Base-by-base conservation (phyloP, 495 filamentous ascomycete genomes). In the Mycothermus thermophilus region DNA sequence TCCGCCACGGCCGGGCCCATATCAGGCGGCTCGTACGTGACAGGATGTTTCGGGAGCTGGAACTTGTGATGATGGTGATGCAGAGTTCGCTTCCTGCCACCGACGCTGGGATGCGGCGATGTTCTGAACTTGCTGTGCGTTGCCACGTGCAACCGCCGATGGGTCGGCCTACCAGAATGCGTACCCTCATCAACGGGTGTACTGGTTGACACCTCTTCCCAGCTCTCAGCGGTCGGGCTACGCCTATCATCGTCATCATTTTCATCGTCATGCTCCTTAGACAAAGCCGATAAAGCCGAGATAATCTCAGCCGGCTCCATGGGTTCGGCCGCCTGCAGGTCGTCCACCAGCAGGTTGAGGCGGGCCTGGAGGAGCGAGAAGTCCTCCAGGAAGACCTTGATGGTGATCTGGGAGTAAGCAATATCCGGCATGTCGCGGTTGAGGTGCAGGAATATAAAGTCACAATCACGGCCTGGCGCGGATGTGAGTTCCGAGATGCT, bases 381-480 rank as follows among this genome's bases (percentile, higher is more conserved):
- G 8, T 86, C 79, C 46, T 97, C 90, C 8, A 97, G 68, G 64
- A 94, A 97, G 2, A 79, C 81, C 58, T 93, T 94, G 35, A 97
- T 71, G 0, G 80, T 83, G 34, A 95, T 71, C 27, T 83, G 67
- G 2, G 78, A 74, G 17, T 75, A 77, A 2, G 68, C 74, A 24
- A 70, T 71, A 26, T 71, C 65, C 22, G 75, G 69, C n/a, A 66
- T 58, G 11, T 61, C 54, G 35, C 67, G 65, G 37, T 78, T 77
- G 7, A 92, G 63, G 49, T 96, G 90, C 29, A 96, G 59, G 57
- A 82, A 95, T 13, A 97, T 69, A 52, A 87, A 92, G 55, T 97
- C 90, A 51, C 83, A 93, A 40, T 96, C 87, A 44, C 77, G 72
- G 22, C 88, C 92, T 16, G 81, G 75, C 8, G 86, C 84, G 26